Evolutionary conservation across 2,329 filamentous ascomycete genomes (phyloP).

Genomic region (Fusarium fracticaudum): DNA sequence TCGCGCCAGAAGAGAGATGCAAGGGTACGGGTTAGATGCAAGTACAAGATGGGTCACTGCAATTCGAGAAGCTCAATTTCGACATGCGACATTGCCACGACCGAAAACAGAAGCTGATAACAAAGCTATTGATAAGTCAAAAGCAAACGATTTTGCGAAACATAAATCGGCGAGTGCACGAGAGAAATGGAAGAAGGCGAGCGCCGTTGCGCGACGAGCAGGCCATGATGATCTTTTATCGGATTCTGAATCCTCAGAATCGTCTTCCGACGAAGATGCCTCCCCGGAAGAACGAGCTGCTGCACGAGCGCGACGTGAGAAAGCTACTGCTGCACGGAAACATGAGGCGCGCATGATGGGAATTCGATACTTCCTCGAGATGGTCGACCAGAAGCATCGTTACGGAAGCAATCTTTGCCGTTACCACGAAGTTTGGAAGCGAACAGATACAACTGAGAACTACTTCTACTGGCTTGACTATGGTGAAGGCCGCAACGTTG

Average conservation of each 20-base stretch:
- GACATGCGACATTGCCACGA: constrained; percentile 58
- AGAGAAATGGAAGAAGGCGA: constrained; percentile 79
- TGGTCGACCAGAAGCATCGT: constrained; percentile 87
- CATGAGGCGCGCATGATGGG: constrained; percentile 83
- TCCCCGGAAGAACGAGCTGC: constrained; percentile 52
- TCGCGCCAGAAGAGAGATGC: constrained; percentile 74
- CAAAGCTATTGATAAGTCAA: constrained; percentile 1
- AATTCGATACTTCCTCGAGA: constrained; percentile 83
- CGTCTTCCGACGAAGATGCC: constrained; percentile 43
- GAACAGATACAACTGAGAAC: constrained; percentile 79
- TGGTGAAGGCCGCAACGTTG: constrained; percentile 76
- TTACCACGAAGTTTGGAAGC: constrained; percentile 89
- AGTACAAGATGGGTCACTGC: constrained; percentile 77
- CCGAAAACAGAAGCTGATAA: constrained; percentile 41
- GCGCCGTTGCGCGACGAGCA: constrained; percentile 75
- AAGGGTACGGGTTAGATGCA: constrained; percentile 75
- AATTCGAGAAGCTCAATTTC: constrained; percentile 65
- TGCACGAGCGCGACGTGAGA: constrained; percentile 52
- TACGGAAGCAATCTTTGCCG: constrained; percentile 84
- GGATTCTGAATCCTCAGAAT: constrained; percentile 48
- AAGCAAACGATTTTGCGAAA: constrained; percentile 7
- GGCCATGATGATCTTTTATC: constrained; percentile 72
- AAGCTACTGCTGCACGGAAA: constrained; percentile 66
- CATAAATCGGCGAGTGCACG: constrained; percentile 57
- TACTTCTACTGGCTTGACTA: constrained; percentile 95